Conservation (phyloP, 805 yeast species). For the Kurtzmaniella cleridarum region DNA sequence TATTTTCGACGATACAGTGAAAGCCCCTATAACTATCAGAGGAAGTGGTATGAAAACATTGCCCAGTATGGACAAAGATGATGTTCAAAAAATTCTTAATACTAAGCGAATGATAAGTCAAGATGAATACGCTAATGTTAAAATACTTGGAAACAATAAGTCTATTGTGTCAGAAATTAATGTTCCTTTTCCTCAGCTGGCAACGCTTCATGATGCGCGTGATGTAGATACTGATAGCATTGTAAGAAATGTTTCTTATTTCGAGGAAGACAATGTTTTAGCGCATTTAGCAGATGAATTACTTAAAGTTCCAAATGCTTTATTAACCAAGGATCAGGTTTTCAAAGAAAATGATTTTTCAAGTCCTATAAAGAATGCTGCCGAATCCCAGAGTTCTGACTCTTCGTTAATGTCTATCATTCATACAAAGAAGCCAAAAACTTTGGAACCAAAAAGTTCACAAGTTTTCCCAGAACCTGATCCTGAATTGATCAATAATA, state of each 20-base stretch:
- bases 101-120: conserved; percentile 34
- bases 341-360: conserved; percentile 20
- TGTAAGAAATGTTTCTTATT: neutral
- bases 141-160: conserved; percentile 20
- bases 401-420: conserved; percentile 6
- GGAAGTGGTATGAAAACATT: conserved; percentile 43
- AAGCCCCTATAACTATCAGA: conserved; percentile 30
- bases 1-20: conserved; percentile 18
- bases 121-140: conserved; percentile 34
- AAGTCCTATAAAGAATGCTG: conserved; percentile 1
- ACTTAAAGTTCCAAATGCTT: conserved; percentile 22
- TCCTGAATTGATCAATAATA: conserved; percentile 17
- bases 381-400: conserved; percentile 1
- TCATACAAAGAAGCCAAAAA: conserved; percentile 4
- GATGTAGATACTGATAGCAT: conserved; percentile 9
- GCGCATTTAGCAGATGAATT: conserved; percentile 38
- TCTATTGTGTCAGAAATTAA: conserved; percentile 21
- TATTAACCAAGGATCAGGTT: conserved; percentile 23
- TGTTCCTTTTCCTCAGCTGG: conserved; percentile 24
- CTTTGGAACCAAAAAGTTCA: conserved; percentile 2
- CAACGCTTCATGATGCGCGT: conserved; percentile 25
- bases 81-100: conserved; percentile 35
- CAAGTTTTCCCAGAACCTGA: conserved; percentile 30
- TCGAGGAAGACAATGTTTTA: conserved; percentile 10
- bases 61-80: conserved; percentile 45